Conservation (phyloP, 495 filamentous ascomycete genomes). For the Podospora appendiculata region DNA sequence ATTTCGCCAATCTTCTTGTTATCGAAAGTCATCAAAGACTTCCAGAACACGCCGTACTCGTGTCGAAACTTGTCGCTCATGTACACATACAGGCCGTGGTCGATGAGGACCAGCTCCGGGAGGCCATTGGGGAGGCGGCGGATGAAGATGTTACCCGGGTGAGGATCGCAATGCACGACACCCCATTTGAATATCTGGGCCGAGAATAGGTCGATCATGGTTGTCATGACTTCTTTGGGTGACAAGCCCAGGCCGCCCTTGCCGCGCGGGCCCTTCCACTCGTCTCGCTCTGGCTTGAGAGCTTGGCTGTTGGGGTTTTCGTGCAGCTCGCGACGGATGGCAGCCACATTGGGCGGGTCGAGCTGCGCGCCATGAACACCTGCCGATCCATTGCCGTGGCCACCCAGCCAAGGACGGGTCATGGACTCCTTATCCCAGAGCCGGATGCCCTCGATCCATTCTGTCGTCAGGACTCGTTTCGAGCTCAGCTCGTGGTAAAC, state of each 20-base stretch:
- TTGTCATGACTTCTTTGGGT: slow-evolving; percentile 83
- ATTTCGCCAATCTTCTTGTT: slow-evolving; percentile 67
- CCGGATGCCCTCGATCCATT: slow-evolving; percentile 93
- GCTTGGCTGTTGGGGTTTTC: slow-evolving; percentile 39
- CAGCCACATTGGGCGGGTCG: slow-evolving; percentile 38
- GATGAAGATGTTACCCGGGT: slow-evolving; percentile 96
- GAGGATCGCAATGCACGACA: slow-evolving; percentile 88
- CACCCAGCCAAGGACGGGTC: slow-evolving; percentile 65
- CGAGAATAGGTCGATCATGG: slow-evolving; percentile 89
- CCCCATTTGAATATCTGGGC: slow-evolving; percentile 98
- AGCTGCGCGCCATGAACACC: slow-evolving; percentile 66
- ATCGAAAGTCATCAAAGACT: slow-evolving; percentile 85
- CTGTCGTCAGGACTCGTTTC: slow-evolving; percentile 81
- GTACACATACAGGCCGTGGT: slow-evolving; percentile 91
- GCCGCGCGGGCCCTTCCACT: slow-evolving; percentile 64
- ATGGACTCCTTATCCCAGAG: slow-evolving; percentile 84
- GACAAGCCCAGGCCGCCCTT: slow-evolving; percentile 76
- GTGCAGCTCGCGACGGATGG: slow-evolving; percentile 31
- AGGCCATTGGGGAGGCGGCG: slow-evolving; percentile 72
- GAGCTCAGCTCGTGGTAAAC: slow-evolving; percentile 78
- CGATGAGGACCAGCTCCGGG: slow-evolving; percentile 87
- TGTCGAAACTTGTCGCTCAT: slow-evolving; percentile 79
- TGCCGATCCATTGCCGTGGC: slow-evolving; percentile 64
- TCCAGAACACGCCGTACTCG: slow-evolving; percentile 92
- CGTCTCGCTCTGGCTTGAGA: slow-evolving; percentile 70